phyloP scores from a whole-genome alignment of 2,329 filamentous ascomycete species.

The Mycosphaerella sp. region DNA sequence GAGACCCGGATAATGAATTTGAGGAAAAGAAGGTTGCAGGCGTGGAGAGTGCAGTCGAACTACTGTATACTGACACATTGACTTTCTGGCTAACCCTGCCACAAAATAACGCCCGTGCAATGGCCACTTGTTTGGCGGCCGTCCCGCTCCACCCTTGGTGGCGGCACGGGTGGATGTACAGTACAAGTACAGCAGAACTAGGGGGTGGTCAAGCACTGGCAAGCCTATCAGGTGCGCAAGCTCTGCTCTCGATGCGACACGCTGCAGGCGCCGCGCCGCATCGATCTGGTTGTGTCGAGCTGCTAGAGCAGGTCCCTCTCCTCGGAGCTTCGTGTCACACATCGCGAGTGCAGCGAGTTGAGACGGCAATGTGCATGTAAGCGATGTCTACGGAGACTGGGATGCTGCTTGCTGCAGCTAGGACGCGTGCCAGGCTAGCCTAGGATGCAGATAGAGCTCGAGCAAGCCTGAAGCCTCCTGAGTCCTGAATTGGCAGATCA shows the following conservation, averaged over 20 bases:
- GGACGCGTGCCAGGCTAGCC: constrained; percentile 8
- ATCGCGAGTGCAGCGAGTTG: constrained; percentile 10
- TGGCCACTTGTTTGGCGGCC: constrained; percentile 16
- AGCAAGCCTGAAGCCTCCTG: no score
- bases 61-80: constrained; percentile 15
- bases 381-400: constrained; percentile 8
- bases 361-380: constrained; percentile 14
- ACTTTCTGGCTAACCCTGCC: constrained; percentile 14
- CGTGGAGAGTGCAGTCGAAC: constrained; percentile 8
- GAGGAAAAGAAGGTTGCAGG: constrained; percentile 12
- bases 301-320: background rate
- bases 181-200: no score
- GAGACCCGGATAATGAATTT: background rate
- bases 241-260: background rate
- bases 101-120: background rate
- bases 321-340: constrained; percentile 2
- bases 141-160: constrained; percentile 13
- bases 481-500: constrained; percentile 16
- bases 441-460: constrained; percentile 15
- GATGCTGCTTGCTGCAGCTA: constrained; percentile 4
- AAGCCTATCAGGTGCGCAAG: background rate
- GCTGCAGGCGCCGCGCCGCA: background rate
- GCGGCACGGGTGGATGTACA: background rate
- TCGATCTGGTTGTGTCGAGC: no score
- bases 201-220: background rate